Conservation (phyloP, 2,329 filamentous ascomycete genomes). For the Sporothrix brasiliensis region DNA sequence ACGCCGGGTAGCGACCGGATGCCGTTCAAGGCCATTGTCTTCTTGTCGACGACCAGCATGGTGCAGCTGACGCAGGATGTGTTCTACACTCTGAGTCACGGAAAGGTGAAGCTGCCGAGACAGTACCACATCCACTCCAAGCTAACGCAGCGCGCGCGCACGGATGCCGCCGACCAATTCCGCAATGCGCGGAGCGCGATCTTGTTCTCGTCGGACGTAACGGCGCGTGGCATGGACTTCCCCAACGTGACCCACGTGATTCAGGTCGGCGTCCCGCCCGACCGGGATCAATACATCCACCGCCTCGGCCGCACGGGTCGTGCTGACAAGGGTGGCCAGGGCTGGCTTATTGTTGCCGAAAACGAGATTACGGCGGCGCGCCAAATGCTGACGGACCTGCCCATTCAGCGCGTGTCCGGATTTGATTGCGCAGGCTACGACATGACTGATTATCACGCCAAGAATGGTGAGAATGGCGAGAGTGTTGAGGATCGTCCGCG, state of each 20-base stretch:
- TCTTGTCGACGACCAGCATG: conserved; percentile 77
- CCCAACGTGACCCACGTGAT: conserved; percentile 63
- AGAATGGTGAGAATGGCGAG: conserved; percentile 45
- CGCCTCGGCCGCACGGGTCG: conserved; percentile 70
- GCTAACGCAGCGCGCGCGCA: conserved; percentile 70
- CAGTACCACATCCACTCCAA: conserved; percentile 74
- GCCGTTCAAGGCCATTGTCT: conserved; percentile 96
- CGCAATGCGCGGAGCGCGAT: conserved; percentile 63
- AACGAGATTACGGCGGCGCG: conserved; percentile 56
- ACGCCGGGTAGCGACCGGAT: conserved; percentile 33
- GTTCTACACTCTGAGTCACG: conserved; percentile 53
- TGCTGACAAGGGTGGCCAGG: conserved; percentile 72
- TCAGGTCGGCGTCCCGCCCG: conserved; percentile 58
- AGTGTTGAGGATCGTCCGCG: conserved; percentile 48
- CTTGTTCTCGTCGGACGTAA: conserved; percentile 77
- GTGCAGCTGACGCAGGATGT: conserved; percentile 66
- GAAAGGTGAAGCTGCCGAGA: conserved; percentile 47
- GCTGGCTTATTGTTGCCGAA: conserved; percentile 66
- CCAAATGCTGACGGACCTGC: conserved; percentile 59
- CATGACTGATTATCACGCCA: conserved; percentile 45
- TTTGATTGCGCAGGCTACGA: conserved; percentile 59
- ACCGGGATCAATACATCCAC: conserved; percentile 63
- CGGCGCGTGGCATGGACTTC: conserved; percentile 75
- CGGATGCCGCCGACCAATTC: conserved; percentile 72
- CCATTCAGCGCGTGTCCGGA: conserved; percentile 58